These are phyloP conservation scores for Trifolium pratense DNA, from an alignment of 306 rosid genomes.

Conservation along the genomic window DNA sequence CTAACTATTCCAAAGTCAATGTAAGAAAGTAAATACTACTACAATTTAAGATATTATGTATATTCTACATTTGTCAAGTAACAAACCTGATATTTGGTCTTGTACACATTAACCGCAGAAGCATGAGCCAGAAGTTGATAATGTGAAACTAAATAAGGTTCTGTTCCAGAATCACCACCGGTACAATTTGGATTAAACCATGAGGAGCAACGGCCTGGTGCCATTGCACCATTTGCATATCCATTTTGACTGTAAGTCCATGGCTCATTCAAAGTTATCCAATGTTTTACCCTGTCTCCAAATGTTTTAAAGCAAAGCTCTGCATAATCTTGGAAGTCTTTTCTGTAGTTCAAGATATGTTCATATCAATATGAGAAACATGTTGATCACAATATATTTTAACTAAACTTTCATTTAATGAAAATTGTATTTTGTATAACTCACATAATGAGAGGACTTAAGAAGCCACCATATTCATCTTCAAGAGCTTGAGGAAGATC, in stretches of 20 bases:
- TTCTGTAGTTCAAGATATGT: not conserved
- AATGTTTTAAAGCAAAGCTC: conserved; percentile 64
- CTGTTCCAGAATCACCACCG: conserved; percentile 50
- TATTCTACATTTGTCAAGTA: no score
- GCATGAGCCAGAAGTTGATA: conserved; percentile 62
- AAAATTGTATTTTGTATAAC: conserved; percentile 3
- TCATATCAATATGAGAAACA: not conserved
- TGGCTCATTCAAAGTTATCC: conserved; percentile 75
- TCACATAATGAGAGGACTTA: conserved; percentile 49
- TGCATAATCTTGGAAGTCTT: conserved; percentile 47
- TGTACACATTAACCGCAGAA: conserved; percentile 46
- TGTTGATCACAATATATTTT: no score
- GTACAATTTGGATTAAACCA: conserved; percentile 52
- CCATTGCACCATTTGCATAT: conserved; percentile 35
- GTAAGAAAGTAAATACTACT: not conserved
- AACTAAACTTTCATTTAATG: not conserved
- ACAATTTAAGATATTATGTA: no score
- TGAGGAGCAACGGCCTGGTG: conserved; percentile 54
- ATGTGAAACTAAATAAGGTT: conserved; percentile 60
- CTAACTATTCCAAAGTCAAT: not conserved
- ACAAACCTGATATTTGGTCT: conserved; percentile 54
- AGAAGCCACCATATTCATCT: conserved; percentile 68
- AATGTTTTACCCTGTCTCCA: conserved; percentile 65
- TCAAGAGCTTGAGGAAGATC: conserved; percentile 66
- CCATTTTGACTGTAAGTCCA: conserved; percentile 33